Percentiles rank a stretch among this genome's conserved stretches.
Conservation (phyloP, 164 flowering plant genomes). For the Aristolochia contorta region DNA sequence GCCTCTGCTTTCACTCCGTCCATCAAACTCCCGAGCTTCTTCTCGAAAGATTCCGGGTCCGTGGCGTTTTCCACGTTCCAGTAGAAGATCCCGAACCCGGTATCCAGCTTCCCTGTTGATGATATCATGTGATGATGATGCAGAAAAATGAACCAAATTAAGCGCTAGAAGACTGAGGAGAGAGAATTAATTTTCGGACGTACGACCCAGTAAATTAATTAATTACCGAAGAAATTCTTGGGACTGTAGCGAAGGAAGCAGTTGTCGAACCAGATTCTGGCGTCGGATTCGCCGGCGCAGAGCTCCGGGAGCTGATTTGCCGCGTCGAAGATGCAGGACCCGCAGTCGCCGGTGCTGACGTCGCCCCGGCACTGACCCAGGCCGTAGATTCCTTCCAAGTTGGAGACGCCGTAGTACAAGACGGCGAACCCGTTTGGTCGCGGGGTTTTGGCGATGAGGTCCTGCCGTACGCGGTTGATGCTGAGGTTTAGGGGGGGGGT, state of each 20-base stretch:
- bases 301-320: not conserved
- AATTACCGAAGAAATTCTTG: conserved; percentile 4
- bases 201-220: too few species aligned
- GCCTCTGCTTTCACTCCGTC: not conserved
- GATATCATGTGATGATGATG: too few species aligned
- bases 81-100: conserved; percentile 7
- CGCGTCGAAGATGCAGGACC: conserved; percentile 2
- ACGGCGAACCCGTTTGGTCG: not conserved
- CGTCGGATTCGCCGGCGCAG: conserved; percentile 2
- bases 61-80: conserved; percentile 3
- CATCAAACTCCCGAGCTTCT: not conserved
- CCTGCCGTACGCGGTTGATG: not conserved
- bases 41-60: not conserved
- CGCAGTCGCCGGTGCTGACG: conserved; percentile 5
- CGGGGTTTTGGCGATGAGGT: conserved; percentile 3
- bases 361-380: conserved; percentile 9
- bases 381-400: not conserved
- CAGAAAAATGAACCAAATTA: too few species aligned
- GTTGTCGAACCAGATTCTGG: conserved; percentile 9
- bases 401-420: not conserved
- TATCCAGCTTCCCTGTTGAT: conserved; percentile 7
- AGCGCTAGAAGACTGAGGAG: too few species aligned
- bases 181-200: too few species aligned
- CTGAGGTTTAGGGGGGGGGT: not conserved
- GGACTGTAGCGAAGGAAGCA: conserved; percentile 8